Conservation (phyloP, 768 basidiomycete species). For the Boletus rubescentipes region DNA sequence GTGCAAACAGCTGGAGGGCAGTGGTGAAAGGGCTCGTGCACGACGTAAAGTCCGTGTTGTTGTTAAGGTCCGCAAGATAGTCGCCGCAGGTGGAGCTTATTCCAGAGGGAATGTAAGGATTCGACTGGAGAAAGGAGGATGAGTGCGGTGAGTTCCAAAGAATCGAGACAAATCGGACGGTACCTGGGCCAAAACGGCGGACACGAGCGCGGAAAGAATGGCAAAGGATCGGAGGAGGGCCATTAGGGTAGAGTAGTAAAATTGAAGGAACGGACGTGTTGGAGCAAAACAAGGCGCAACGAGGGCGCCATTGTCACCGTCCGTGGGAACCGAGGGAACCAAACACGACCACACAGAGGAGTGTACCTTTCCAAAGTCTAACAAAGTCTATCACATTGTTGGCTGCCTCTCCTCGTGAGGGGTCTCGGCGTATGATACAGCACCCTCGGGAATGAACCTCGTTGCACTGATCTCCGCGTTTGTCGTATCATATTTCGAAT, state of each 20-base stretch:
- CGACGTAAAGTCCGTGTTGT: conserved; percentile 48
- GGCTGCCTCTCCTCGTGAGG: no score
- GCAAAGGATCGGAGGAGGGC: conserved; percentile 58
- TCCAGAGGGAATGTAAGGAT: conserved; percentile 64
- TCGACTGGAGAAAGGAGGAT: conserved; percentile 29
- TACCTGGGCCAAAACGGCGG: conserved; percentile 54
- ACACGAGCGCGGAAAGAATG: conserved; percentile 49
- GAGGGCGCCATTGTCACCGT: not conserved
- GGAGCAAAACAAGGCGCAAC: not conserved
- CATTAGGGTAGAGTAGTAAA: conserved; percentile 24
- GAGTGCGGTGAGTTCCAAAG: not conserved
- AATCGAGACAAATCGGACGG: not conserved
- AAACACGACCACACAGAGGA: conserved; percentile 14
- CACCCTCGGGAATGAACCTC: conserved; percentile 19
- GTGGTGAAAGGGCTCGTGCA: conserved; percentile 66
- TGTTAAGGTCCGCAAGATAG: conserved; percentile 66
- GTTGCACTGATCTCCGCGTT: conserved; percentile 10
- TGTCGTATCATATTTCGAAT: conserved; percentile 10
- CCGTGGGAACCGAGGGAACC: not conserved
- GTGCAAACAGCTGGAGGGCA: conserved; percentile 55
- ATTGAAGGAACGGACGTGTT: conserved; percentile 33
- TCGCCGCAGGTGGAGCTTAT: conserved; percentile 53
- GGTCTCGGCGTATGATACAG: no score
- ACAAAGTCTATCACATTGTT: no score
- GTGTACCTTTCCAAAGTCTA: no score